phyloP scores from a whole-genome alignment of 305 asterid genomes.

The Ilex paraguariensis region DNA sequence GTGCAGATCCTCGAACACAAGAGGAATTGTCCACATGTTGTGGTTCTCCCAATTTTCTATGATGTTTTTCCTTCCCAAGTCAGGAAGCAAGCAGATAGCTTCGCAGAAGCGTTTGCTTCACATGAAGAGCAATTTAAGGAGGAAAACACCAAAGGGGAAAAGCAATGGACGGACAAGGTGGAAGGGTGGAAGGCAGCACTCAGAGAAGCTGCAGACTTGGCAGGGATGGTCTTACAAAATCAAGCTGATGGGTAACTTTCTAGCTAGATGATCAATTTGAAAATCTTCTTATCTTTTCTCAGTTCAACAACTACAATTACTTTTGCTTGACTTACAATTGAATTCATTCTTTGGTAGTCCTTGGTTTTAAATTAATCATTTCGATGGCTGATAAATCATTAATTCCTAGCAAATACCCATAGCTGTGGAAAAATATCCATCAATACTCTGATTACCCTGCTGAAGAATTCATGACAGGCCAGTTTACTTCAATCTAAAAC shows the following conservation, averaged over 20 bases:
- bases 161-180: conserved; percentile 2
- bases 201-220: conserved; percentile 11
- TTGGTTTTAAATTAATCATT: too few species aligned
- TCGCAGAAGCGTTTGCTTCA: conserved; percentile 5
- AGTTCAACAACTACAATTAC: not conserved
- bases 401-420: too few species aligned
- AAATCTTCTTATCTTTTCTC: not conserved
- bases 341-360: too few species aligned
- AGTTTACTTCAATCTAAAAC: too few species aligned
- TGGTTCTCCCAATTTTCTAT: conserved; percentile 17
- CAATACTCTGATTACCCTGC: too few species aligned
- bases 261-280: not conserved
- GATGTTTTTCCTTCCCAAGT: conserved; percentile 10
- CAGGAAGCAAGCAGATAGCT: conserved; percentile 15
- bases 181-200: conserved; percentile 13
- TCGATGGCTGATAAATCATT: too few species aligned
- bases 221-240: conserved; percentile 10
- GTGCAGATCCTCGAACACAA: conserved; percentile 9
- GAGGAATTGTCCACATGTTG: not conserved
- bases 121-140: conserved; percentile 1
- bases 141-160: not conserved
- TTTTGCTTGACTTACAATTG: too few species aligned
- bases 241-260: conserved; percentile 3
- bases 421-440: too few species aligned
- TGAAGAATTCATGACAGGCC: too few species aligned